Base-by-base conservation (phyloP, 1,284 basidiomycete species). In the Sanghuangporus sanghuang region DNA sequence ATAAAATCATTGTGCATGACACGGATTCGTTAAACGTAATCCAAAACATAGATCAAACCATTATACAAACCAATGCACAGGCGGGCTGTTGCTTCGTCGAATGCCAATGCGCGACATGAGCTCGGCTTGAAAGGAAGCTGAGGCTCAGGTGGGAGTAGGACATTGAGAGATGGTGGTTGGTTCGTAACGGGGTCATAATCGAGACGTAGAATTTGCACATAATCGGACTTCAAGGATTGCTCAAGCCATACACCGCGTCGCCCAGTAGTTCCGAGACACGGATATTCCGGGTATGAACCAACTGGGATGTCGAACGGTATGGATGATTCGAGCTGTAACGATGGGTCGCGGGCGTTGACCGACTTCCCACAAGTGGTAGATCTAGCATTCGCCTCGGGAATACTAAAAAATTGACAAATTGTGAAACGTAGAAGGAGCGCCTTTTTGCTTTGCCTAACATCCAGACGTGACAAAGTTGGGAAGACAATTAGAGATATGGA, bases 171-270 rank as follows among this genome's bases (percentile, higher is more conserved):
- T 16, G 65, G 63, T 16, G 57, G 23, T 40, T 44, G 53, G 35
- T 14, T 32, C n/a, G 44, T 50, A 44, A 14, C 21, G 14, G 46
- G 50, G 32, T 61, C 59, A 23, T 39, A 61, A 35, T 54, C 59
- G 23, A 61, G 23, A 32, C 59, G 59, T 32, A 52, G 36, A 16
- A 61, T 16, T 21, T 61, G 59, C 16, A 62, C 62, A 44, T 66
- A 63, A 48, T 63, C 65, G 12, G 65, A 63, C 32, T 66, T 63
- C 35, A 66, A 49, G 7, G 61, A 63, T 36, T 63, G 65, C 52
- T 66, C 65, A 35, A 66, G 52, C 65, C 65, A 66, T 23, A 66
- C 65, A 49, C 57, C 65, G 6, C 65, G 65, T 48, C 65, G 57
- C 21, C 65, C 65, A 8, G 57, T 66, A n/a, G 65, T 50, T 16